Conservation (phyloP, 345 rosid genomes). For the Leavenworthia alabamica region DNA sequence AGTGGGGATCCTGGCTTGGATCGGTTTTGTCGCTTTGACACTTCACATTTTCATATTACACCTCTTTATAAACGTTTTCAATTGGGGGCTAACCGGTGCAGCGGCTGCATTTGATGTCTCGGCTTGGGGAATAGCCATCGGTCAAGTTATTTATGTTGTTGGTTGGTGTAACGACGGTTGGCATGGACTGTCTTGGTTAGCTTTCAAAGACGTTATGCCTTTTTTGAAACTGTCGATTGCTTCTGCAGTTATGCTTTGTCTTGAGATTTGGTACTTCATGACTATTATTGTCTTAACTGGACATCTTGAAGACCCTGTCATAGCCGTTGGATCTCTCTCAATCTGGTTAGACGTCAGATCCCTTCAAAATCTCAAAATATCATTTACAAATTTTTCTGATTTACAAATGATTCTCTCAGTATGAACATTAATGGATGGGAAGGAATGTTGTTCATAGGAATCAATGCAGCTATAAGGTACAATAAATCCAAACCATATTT, state of each 20-base stretch:
- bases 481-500: neutral
- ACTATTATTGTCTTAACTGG: slow-evolving; percentile 91
- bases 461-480: slow-evolving; percentile 90
- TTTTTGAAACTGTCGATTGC: slow-evolving; percentile 75
- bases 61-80: slow-evolving; percentile 53
- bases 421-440: slow-evolving; percentile 99
- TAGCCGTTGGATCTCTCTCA: slow-evolving; percentile 89
- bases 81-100: slow-evolving; percentile 78
- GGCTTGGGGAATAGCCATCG: slow-evolving; percentile 60
- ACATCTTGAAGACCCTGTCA: slow-evolving; percentile 73
- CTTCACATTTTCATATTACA: slow-evolving; percentile 43
- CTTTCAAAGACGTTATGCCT: slow-evolving; percentile 73
- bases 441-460: slow-evolving; percentile 86
- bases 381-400: neutral
- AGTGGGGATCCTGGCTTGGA: slow-evolving; percentile 72
- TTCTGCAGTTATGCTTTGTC: slow-evolving; percentile 91
- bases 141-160: slow-evolving; percentile 70
- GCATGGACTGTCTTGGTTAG: slow-evolving; percentile 80
- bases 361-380: neutral
- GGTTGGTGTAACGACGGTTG: slow-evolving; percentile 88
- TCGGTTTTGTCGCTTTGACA: slow-evolving; percentile 58
- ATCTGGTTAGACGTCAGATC: slow-evolving; percentile 47
- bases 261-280: slow-evolving; percentile 99
- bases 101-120: slow-evolving; percentile 71
- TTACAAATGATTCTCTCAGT: slow-evolving; percentile 35